Evolutionary conservation across 371 early-diverging fungal genomes (phyloP).

Genomic region (Ordospora colligata): DNA sequence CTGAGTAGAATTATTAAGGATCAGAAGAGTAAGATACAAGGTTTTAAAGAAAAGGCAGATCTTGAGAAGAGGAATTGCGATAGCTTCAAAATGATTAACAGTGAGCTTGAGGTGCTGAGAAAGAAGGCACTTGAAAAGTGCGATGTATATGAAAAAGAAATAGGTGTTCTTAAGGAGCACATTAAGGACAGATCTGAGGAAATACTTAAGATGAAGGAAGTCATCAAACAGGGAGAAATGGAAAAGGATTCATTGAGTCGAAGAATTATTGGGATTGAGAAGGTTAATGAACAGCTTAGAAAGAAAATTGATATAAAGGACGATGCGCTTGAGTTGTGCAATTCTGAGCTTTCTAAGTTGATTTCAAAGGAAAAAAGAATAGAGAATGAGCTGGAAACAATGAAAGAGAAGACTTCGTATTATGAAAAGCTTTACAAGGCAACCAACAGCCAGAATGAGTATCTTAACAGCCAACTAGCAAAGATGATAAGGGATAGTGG

Average conservation of each 20-base stretch:
- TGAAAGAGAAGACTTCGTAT: slow-evolving; percentile 35
- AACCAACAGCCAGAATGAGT: slow-evolving; percentile 49
- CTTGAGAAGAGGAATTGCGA: slow-evolving; percentile 26
- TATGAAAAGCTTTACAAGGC: slow-evolving; percentile 52
- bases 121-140: slow-evolving; percentile 34
- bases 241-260: slow-evolving; percentile 17
- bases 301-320: slow-evolving; percentile 49
- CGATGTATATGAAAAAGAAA: slow-evolving; percentile 50
- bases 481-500: slow-evolving; percentile 33
- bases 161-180: slow-evolving; percentile 35
- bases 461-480: slow-evolving; percentile 49
- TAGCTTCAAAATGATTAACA: slow-evolving; percentile 28
- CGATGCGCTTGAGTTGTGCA: slow-evolving; percentile 45
- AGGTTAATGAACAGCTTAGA: slow-evolving; percentile 23
- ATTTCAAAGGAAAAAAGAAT: slow-evolving; percentile 39
- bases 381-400: slow-evolving; percentile 19
- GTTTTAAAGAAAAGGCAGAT: slow-evolving; percentile 28
- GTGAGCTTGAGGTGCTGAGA: slow-evolving; percentile 44
- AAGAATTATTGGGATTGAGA: slow-evolving; percentile 27
- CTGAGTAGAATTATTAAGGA: slow-evolving; percentile 43
- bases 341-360: slow-evolving; percentile 45
- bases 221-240: slow-evolving; percentile 30
- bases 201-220: slow-evolving; percentile 5
- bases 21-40: slow-evolving; percentile 43
- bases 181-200: slow-evolving; percentile 43